Conservation (phyloP, 345 rosid species). For the Excoecaria agallocha region DNA sequence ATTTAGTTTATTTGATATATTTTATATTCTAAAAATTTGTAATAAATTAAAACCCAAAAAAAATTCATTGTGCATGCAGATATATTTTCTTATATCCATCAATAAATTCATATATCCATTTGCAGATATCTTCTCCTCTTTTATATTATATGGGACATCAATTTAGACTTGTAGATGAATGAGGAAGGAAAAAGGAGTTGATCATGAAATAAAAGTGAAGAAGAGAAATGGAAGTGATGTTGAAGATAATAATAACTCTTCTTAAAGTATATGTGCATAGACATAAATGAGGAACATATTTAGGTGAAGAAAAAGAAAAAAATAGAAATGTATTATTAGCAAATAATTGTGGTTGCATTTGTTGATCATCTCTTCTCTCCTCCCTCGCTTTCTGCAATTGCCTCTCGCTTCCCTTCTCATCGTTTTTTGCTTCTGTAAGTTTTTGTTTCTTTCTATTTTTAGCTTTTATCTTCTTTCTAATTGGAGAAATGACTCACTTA, state of each 20-base stretch:
- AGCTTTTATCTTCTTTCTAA: conserved; percentile 3
- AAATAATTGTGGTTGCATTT: neutral
- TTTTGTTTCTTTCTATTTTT: neutral
- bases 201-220: neutral
- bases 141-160: no score
- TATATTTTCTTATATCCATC: no score
- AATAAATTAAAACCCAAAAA: no score
- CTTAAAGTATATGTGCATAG: conserved; percentile 14
- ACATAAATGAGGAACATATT: conserved; percentile 22
- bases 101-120: no score
- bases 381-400: no score
- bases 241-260: neutral
- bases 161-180: no score
- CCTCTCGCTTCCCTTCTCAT: neutral
- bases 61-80: no score
- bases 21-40: no score
- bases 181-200: neutral
- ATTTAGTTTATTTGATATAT: no score
- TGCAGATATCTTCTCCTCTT: no score
- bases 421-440: conserved; percentile 8
- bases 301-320: conserved; percentile 3
- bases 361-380: neutral
- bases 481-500: conserved; percentile 23
- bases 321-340: neutral
- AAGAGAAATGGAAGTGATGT: neutral